These are phyloP conservation scores for Cyberlindnera maritima DNA, from an alignment of 805 yeast species.

Conservation along the genomic window DNA sequence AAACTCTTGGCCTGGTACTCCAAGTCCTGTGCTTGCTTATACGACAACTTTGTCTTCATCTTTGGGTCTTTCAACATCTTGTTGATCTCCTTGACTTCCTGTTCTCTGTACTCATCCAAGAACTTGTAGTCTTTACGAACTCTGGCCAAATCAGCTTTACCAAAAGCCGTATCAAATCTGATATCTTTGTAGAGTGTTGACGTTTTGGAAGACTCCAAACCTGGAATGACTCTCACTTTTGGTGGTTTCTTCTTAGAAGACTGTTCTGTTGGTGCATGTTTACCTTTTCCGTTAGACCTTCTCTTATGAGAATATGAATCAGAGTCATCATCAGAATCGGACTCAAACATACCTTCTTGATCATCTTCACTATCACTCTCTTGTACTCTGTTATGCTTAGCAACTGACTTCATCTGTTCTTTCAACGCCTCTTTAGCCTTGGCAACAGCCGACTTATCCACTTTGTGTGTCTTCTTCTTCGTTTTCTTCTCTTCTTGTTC, in stretches of 20 bases:
- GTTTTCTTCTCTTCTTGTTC: conserved; percentile 20
- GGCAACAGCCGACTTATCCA: background rate
- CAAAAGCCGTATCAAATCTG: conserved; percentile 86
- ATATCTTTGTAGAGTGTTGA: conserved; percentile 64
- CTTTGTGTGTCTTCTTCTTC: conserved; percentile 6
- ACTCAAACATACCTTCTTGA: conserved; percentile 34
- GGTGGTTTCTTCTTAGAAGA: conserved; percentile 74
- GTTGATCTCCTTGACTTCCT: conserved; percentile 65
- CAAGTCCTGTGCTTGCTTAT: conserved; percentile 48
- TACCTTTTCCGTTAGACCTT: conserved; percentile 41
- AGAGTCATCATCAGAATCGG: conserved; percentile 25
- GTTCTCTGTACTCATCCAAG: conserved; percentile 78
- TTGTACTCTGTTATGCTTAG: conserved; percentile 11
- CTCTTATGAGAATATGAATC: too few relatives aligned
- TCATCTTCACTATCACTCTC: conserved; percentile 29
- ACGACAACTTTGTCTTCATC: conserved; percentile 39
- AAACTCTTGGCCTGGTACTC: conserved; percentile 60
- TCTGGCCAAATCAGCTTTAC: conserved; percentile 68
- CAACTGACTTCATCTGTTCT: conserved; percentile 1
- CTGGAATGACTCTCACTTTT: conserved; percentile 71
- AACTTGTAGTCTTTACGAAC: conserved; percentile 80
- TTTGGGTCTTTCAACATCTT: conserved; percentile 50
- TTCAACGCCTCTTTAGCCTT: conserved; percentile 1
- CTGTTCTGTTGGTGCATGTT: conserved; percentile 86
- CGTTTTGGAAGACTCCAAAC: conserved; percentile 45